A percentile compares a stretch with the other conserved stretches of the same genome.
These are phyloP conservation scores for Tylopilus sp. DNA, from an alignment of 1,284 basidiomycete species.

Conservation along the genomic window DNA sequence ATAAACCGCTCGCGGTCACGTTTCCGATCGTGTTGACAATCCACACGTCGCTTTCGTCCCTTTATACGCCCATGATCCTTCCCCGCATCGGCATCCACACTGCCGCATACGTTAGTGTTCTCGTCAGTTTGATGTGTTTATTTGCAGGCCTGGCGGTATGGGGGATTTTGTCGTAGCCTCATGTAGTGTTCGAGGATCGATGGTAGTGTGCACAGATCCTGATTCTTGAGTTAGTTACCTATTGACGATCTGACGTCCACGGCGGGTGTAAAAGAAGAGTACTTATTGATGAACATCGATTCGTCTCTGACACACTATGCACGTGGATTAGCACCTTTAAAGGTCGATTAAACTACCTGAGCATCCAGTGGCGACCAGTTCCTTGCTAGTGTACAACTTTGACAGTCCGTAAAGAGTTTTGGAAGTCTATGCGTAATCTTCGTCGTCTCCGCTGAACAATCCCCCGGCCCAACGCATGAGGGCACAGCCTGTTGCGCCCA, in stretches of 20 bases:
- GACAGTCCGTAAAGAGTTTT: conserved; percentile 1
- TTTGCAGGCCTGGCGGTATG: conserved; percentile 65
- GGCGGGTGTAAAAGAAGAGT: conserved; percentile 1
- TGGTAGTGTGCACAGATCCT: background rate
- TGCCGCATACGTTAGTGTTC: conserved; percentile 59
- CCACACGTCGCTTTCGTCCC: conserved; percentile 48
- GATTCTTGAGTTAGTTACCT: conserved; percentile 9
- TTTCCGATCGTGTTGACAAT: conserved; percentile 47
- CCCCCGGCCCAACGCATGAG: conserved; percentile 48
- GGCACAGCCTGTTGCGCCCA: conserved; percentile 47
- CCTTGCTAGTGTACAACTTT: conserved; percentile 8
- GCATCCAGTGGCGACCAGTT: background rate
- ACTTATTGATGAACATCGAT: background rate
- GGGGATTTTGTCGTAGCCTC: conserved; percentile 49
- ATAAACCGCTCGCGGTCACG: conserved; percentile 41
- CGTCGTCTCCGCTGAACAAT: conserved; percentile 19
- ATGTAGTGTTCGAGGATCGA: background rate
- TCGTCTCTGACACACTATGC: too few relatives aligned
- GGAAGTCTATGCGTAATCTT: conserved; percentile 12
- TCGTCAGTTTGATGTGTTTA: conserved; percentile 59
- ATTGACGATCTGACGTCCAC: background rate
- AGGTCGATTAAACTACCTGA: background rate
- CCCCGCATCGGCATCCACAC: conserved; percentile 65
- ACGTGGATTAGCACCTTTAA: background rate
- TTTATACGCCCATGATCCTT: conserved; percentile 59